phyloP scores from a whole-genome alignment of 1,284 basidiomycete genomes.

The Entoloma clypeatum region DNA sequence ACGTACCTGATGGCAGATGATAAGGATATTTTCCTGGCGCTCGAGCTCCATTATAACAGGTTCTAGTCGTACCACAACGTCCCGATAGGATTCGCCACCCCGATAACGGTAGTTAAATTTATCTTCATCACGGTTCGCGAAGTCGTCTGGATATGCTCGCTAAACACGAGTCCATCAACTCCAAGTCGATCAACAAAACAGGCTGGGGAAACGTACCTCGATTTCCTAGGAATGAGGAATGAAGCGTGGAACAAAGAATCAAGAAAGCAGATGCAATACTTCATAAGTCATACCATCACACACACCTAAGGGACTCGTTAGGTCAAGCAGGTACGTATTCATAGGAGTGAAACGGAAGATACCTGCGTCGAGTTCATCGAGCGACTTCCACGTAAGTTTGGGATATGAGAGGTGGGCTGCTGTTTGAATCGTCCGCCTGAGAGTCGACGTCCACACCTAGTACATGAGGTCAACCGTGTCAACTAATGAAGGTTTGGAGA shows the following conservation, averaged over 20 bases:
- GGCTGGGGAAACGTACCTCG: constrained; percentile 50
- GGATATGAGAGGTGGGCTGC: constrained; percentile 79
- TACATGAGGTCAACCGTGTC: constrained; percentile 11
- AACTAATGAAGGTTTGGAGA: constrained; percentile 1
- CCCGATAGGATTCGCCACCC: constrained; percentile 93
- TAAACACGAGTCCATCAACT: constrained; percentile 31
- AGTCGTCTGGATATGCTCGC: constrained; percentile 96
- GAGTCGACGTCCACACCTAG: constrained; percentile 96
- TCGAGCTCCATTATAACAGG: constrained; percentile 99
- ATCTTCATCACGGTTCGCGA: constrained; percentile 97
- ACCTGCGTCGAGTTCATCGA: constrained; percentile 94
- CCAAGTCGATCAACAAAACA: background rate
- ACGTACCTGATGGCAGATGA: constrained; percentile 89
- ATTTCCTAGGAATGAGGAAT: constrained; percentile 61
- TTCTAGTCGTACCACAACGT: constrained; percentile 94
- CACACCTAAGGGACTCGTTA: constrained; percentile 56
- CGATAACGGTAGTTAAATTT: constrained; percentile 99
- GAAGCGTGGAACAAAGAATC: background rate
- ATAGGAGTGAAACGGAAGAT: constrained; percentile 6
- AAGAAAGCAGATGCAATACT: constrained; percentile 19
- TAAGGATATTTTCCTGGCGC: constrained; percentile 93
- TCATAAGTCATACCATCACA: constrained; percentile 99
- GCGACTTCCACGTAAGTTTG: constrained; percentile 97
- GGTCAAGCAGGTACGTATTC: background rate
- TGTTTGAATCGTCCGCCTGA: constrained; percentile 92